Percentiles rank a stretch among this genome's conserved stretches.
Evolutionary conservation across 768 basidiomycete genomes (phyloP).

Genomic region (Macrolepiota dolichaula): DNA sequence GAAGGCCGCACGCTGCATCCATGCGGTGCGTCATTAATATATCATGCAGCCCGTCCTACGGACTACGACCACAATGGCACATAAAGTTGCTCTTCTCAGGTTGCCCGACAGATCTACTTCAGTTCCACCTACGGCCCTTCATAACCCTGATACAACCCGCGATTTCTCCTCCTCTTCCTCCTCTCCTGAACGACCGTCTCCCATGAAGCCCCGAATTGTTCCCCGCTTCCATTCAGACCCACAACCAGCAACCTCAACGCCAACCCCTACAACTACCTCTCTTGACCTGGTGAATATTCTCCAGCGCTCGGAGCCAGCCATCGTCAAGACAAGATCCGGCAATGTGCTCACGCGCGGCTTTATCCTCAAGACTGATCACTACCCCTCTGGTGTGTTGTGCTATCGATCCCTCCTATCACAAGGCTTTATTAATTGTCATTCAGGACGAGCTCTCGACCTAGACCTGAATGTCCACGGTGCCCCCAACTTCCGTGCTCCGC

Average conservation of each 20-base stretch:
- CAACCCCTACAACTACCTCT: slow-evolving; percentile 19
- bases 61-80: not conserved
- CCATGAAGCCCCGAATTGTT: not conserved
- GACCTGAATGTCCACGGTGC: slow-evolving; percentile 92
- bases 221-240: not conserved
- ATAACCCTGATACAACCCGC: not conserved
- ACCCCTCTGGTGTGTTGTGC: slow-evolving; percentile 60
- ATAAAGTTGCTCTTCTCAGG: not conserved
- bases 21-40: not conserved
- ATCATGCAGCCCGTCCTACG: no score
- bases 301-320: slow-evolving; percentile 62
- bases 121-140: not conserved
- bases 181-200: not conserved
- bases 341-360: slow-evolving; percentile 86
- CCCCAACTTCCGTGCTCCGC: slow-evolving; percentile 89
- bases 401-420: not conserved
- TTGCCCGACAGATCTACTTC: slow-evolving; percentile 1
- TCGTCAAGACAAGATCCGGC: slow-evolving; percentile 81
- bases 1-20: not conserved
- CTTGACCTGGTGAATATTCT: slow-evolving; percentile 63
- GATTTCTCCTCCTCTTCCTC: not conserved
- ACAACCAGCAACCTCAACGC: not conserved
- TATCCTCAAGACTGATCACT: slow-evolving; percentile 92
- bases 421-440: not conserved
- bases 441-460: slow-evolving; percentile 85